Percentiles rank a stretch among this genome's conserved stretches.
These are phyloP conservation scores for Cicer pinnatifidum DNA, from an alignment of 306 rosid genomes.

Conservation along the genomic window DNA sequence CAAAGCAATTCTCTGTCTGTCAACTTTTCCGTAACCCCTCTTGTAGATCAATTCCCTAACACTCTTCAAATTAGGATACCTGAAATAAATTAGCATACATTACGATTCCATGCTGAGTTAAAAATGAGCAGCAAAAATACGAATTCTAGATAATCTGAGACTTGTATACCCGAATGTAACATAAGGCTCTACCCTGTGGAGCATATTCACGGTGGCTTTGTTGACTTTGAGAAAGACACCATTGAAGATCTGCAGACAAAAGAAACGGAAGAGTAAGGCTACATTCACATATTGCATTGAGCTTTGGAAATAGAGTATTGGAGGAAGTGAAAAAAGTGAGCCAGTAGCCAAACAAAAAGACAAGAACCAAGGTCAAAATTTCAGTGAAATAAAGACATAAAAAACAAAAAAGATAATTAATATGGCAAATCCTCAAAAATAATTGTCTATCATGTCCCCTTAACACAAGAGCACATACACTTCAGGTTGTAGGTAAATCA, in stretches of 20 bases:
- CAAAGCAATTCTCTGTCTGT: slow-evolving; percentile 69
- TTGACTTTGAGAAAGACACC: slow-evolving; percentile 83
- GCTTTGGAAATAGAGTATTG: neutral
- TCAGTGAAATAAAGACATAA: neutral
- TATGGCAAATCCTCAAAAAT: neutral
- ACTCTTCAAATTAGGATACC: slow-evolving; percentile 79
- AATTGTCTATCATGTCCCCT: too few species aligned
- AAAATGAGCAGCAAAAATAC: neutral
- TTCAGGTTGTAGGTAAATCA: too few species aligned
- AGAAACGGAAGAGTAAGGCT: neutral
- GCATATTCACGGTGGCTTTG: slow-evolving; percentile 80
- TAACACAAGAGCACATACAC: too few species aligned
- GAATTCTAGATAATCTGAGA: neutral
- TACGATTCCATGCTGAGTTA: neutral
- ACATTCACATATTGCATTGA: neutral
- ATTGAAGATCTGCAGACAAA: slow-evolving; percentile 60
- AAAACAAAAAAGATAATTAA: neutral
- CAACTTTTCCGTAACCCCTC: slow-evolving; percentile 70
- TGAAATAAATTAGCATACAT: slow-evolving; percentile 33
- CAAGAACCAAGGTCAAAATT: neutral
- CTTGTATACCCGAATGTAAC: slow-evolving; percentile 67
- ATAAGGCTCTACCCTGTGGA: slow-evolving; percentile 78
- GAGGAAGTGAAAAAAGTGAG: neutral
- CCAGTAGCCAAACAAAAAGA: neutral
- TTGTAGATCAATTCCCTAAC: slow-evolving; percentile 74